Base-by-base conservation (phyloP, 495 filamentous ascomycete genomes). In the Penicillium bovifimosum region DNA sequence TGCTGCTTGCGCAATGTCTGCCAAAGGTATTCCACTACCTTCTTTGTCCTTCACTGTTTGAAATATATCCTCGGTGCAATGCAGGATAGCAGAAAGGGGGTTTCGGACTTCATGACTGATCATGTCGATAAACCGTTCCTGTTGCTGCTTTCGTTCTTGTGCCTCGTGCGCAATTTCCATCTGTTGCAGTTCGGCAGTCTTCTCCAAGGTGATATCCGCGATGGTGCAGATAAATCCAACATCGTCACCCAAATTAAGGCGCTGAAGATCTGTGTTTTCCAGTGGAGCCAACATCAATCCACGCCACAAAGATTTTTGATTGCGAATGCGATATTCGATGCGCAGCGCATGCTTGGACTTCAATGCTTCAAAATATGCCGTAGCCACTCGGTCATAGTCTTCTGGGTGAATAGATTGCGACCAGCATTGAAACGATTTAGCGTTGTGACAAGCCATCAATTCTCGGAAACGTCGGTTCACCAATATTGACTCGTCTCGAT, bases 31-130 rank as follows among this genome's bases (percentile, higher is more conserved):
- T 0, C 54, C 41, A 2, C n/a, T n/a, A n/a, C n/a, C n/a, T n/a
- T n/a, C n/a, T n/a, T n/a, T n/a, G n/a, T n/a, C n/a, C n/a, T n/a
- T n/a, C n/a, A n/a, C n/a, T n/a, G n/a, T n/a, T n/a, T n/a, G n/a
- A n/a, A n/a, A n/a, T n/a, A n/a, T n/a, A n/a, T n/a, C n/a, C n/a
- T n/a, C n/a, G n/a, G 85, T 83, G 61, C 86, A 91, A 66, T 91
- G 87, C 31, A 91, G 67, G 40, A 92, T 89, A 7, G 88, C 88
- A 39, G 81, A 86, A 8, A 93, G 74, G 1, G 90, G 90, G 54
- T 93, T 95, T 8, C 88, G 80, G 75, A 93, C 88, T 60, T 95
- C 89, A 59, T 95, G 89, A 54, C 85, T 89, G 6, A 86, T 91
- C 55, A 90, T 92, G 64, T 92, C 88, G 60, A 93, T 91, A 65